These are phyloP conservation scores for Parasarocladium wereldwijsianum DNA, from an alignment of 2,329 filamentous ascomycete species.

Conservation along the genomic window DNA sequence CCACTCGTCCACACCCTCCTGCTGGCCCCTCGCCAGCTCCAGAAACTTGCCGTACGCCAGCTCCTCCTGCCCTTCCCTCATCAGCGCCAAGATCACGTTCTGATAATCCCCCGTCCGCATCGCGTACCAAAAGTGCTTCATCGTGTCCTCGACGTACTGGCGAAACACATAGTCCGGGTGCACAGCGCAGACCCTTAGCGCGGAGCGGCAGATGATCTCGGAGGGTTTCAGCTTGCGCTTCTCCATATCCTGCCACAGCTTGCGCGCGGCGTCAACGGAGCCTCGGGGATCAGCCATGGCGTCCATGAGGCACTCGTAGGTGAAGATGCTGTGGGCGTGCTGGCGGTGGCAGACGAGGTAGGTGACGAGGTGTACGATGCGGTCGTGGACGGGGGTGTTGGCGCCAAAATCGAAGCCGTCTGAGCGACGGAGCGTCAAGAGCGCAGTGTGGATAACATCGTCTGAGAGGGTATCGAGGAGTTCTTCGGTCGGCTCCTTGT, in stretches of 20 bases:
- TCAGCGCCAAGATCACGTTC: constrained; percentile 54
- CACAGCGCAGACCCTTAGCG: constrained; percentile 58
- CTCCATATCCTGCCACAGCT: constrained; percentile 61
- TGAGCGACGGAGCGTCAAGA: constrained; percentile 12
- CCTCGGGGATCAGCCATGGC: constrained; percentile 55
- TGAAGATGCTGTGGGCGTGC: constrained; percentile 37
- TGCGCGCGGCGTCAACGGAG: constrained; percentile 46
- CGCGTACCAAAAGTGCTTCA: constrained; percentile 56
- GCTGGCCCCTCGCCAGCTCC: constrained; percentile 39
- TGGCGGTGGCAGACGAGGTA: constrained; percentile 41
- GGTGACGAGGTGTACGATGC: constrained; percentile 31
- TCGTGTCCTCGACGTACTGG: constrained; percentile 53
- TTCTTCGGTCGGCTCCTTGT: constrained; percentile 9
- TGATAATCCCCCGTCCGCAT: constrained; percentile 32
- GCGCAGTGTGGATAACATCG: constrained; percentile 14
- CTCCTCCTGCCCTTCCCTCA: constrained; percentile 75
- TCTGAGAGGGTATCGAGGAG: constrained; percentile 8
- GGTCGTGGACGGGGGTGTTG: constrained; percentile 12
- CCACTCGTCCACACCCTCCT: constrained; percentile 49
- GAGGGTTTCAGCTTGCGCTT: constrained; percentile 46
- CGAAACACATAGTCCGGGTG: constrained; percentile 78
- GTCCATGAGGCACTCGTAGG: constrained; percentile 64
- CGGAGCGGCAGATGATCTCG: constrained; percentile 52
- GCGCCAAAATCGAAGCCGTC: constrained; percentile 4
- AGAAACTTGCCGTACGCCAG: constrained; percentile 59